phyloP scores from a whole-genome alignment of 129 eudicot species.

The Dittrichia graveolens region DNA sequence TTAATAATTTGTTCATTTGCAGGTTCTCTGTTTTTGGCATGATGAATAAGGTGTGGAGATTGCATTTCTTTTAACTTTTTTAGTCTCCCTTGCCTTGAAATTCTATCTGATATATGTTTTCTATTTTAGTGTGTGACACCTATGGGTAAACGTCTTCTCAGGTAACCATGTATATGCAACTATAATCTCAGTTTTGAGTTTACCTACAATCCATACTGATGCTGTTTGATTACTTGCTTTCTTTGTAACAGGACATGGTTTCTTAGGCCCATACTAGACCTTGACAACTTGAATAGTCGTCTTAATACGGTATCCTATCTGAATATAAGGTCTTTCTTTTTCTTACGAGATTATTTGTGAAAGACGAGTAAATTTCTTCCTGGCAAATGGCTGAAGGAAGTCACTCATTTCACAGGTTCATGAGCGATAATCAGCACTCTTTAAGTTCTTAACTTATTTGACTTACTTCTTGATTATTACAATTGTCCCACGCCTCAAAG shows the following conservation, averaged over 20 bases:
- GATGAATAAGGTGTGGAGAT: constrained; percentile 85
- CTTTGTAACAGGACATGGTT: constrained; percentile 74
- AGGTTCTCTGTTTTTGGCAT: constrained; percentile 98
- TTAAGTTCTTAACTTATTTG: neutral
- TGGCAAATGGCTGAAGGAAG: no score
- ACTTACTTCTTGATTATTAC: neutral
- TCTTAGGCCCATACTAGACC: constrained; percentile 86
- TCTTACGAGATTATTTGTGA: neutral
- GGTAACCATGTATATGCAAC: constrained; percentile 46
- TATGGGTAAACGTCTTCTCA: constrained; percentile 85
- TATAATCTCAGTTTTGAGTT: constrained; percentile 1
- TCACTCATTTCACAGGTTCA: neutral
- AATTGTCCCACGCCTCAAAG: neutral
- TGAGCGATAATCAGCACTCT: neutral
- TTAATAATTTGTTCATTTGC: constrained; percentile 32
- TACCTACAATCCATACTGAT: neutral
- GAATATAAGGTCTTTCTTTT: neutral
- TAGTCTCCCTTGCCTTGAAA: constrained; percentile 17
- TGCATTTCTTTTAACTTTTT: constrained; percentile 8
- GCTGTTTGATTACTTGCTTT: constrained; percentile 27
- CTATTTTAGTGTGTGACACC: constrained; percentile 84
- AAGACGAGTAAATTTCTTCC: neutral
- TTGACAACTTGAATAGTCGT: constrained; percentile 69
- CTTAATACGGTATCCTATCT: constrained; percentile 83
- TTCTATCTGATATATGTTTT: constrained; percentile 17